phyloP scores from a whole-genome alignment of 2,329 filamentous ascomycete species.

The Aspergillus jensenii region DNA sequence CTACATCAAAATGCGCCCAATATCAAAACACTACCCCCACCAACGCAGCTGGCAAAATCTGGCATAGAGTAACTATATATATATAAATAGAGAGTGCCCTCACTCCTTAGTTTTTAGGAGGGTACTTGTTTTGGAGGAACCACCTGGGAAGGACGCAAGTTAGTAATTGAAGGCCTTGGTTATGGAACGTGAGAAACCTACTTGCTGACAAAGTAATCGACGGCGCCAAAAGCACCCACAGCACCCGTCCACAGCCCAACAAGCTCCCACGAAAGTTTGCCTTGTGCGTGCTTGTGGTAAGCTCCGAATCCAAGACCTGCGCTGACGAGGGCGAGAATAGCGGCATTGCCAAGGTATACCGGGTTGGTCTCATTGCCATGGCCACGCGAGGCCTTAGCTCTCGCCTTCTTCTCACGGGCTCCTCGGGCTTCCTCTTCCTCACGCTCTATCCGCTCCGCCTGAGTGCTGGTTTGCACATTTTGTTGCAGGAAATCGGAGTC shows the following conservation, averaged over 20 bases:
- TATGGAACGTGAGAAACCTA: conserved; percentile 27
- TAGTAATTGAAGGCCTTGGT: neutral
- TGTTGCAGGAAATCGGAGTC: conserved; percentile 43
- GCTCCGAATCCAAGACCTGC: conserved; percentile 49
- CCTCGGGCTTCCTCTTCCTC: conserved; percentile 35
- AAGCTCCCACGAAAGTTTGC: conserved; percentile 48
- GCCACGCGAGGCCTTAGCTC: conserved; percentile 30
- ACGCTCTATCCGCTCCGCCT: conserved; percentile 46
- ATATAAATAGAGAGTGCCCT: neutral
- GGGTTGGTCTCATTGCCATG: conserved; percentile 46
- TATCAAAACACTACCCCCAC: neutral
- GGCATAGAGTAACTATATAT: neutral
- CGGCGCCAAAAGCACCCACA: conserved; percentile 45
- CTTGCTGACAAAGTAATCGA: conserved; percentile 53
- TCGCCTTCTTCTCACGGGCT: conserved; percentile 28
- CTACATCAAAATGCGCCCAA: neutral
- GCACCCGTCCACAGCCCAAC: conserved; percentile 44
- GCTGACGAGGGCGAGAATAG: conserved; percentile 41
- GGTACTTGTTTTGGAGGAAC: conserved; percentile 53
- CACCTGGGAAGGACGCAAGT: conserved; percentile 35
- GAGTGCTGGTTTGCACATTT: conserved; percentile 46
- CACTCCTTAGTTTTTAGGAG: conserved; percentile 31
- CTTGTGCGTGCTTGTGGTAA: conserved; percentile 46
- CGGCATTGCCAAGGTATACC: conserved; percentile 47
- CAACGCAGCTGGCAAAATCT: neutral